A percentile compares a stretch with the other conserved stretches of the same genome.
These are phyloP conservation scores for Globisporangium abappressorium DNA, from an alignment of 352 stramenopile species.

Conservation along the genomic window DNA sequence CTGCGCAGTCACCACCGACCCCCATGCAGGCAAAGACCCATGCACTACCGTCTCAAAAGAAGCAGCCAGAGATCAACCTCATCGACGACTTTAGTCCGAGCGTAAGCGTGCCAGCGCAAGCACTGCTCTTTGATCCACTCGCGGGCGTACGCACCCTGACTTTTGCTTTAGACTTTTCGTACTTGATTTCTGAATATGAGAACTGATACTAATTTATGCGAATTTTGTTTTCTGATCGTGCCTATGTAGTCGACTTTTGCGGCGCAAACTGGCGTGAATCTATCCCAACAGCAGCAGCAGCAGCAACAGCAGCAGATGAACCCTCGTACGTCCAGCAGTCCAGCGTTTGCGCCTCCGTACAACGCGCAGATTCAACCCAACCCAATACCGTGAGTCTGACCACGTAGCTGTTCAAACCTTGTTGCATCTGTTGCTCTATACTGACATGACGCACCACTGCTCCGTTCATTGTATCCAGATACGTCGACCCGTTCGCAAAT, in stretches of 20 bases:
- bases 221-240: background rate
- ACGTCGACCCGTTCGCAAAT: constrained; percentile 63
- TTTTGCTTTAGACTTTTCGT: background rate
- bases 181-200: background rate
- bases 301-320: constrained; percentile 18
- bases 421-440: background rate
- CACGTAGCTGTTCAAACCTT: background rate
- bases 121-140: constrained; percentile 74
- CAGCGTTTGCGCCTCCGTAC: constrained; percentile 19
- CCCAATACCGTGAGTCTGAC: constrained; percentile 5
- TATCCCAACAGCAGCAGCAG: constrained; percentile 19
- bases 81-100: constrained; percentile 68
- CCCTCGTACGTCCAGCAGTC: constrained; percentile 27
- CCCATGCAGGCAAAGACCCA: background rate
- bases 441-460: background rate
- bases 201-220: background rate
- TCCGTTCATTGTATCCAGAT: constrained; percentile 19
- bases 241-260: constrained; percentile 27
- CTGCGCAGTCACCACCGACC: background rate
- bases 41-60: constrained; percentile 19
- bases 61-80: constrained; percentile 71
- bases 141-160: constrained; percentile 37
- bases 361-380: constrained; percentile 6
- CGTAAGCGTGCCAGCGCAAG: constrained; percentile 58
- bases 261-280: constrained; percentile 14